Evolutionary conservation across 371 early-diverging fungal species (phyloP).

Genomic region (Mortierella polycephala): DNA sequence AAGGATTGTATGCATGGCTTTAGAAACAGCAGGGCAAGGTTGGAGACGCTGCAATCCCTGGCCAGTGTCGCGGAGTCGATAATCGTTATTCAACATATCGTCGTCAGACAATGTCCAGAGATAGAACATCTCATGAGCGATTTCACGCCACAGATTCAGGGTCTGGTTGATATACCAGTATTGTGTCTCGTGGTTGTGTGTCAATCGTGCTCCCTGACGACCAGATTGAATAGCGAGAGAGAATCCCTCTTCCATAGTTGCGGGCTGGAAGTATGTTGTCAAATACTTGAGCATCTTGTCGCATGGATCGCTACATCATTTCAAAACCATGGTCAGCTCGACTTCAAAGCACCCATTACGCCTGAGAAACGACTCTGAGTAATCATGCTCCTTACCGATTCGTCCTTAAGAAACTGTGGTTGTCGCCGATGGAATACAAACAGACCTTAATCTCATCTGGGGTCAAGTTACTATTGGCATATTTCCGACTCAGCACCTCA

Average conservation of each 20-base stretch:
- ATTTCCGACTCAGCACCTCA: slow-evolving; percentile 83
- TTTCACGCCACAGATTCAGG: slow-evolving; percentile 93
- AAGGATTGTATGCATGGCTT: slow-evolving; percentile 90
- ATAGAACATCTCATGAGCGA: slow-evolving; percentile 96
- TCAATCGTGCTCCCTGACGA: slow-evolving; percentile 86
- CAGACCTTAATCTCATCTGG: slow-evolving; percentile 87
- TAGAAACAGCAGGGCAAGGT: slow-evolving; percentile 82
- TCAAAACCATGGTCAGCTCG: background rate
- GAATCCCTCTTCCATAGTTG: slow-evolving; percentile 63
- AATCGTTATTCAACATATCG: slow-evolving; percentile 85
- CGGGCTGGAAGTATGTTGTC: slow-evolving; percentile 71
- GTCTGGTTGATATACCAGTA: slow-evolving; percentile 95
- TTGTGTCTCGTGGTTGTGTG: slow-evolving; percentile 93
- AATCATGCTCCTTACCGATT: slow-evolving; percentile 64
- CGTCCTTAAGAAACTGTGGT: slow-evolving; percentile 90
- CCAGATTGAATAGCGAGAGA: slow-evolving; percentile 89
- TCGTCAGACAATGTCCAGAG: slow-evolving; percentile 93
- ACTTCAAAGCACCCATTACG: background rate
- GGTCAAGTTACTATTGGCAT: slow-evolving; percentile 66
- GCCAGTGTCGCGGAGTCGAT: slow-evolving; percentile 94
- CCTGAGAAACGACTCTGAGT: background rate
- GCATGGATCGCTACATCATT: slow-evolving; percentile 84
- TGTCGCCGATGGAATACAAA: slow-evolving; percentile 95
- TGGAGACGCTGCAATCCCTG: slow-evolving; percentile 95
- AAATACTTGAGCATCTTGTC: slow-evolving; percentile 90